Evolutionary conservation across 345 rosid species (phyloP).

Genomic region (Mangifera indica): DNA sequence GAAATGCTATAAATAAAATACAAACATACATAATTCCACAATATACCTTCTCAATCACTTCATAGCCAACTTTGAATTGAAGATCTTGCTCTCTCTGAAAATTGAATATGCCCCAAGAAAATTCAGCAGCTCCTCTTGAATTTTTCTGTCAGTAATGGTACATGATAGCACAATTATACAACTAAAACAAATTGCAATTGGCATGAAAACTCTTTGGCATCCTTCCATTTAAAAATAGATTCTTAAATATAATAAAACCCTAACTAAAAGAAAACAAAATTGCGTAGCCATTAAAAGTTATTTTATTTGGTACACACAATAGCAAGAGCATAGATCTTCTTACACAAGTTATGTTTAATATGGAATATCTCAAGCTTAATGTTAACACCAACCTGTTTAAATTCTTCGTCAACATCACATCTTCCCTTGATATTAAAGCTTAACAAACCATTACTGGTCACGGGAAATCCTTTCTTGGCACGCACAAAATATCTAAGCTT

Average conservation of each 20-base stretch:
- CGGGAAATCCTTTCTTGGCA: conserved; percentile 72
- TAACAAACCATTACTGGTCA: conserved; percentile 42
- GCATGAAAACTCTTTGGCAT: background rate
- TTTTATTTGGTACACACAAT: background rate
- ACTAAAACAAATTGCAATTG: background rate
- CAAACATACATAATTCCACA: background rate
- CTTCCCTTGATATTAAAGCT: conserved; percentile 78
- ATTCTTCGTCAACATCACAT: conserved; percentile 67
- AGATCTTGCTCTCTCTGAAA: conserved; percentile 82
- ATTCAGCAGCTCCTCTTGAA: conserved; percentile 77
- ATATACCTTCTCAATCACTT: conserved; percentile 68
- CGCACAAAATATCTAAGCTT: conserved; percentile 61
- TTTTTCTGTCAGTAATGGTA: conserved; percentile 52
- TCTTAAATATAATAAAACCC: conserved; percentile 1
- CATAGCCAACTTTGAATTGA: conserved; percentile 77
- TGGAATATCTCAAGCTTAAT: background rate
- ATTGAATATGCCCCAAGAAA: conserved; percentile 65
- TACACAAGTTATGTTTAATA: conserved; percentile 3
- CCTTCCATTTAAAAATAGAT: background rate
- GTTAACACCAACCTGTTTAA: conserved; percentile 50
- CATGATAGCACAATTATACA: background rate
- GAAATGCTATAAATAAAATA: background rate
- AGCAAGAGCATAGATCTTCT: background rate
- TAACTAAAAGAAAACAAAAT: background rate
- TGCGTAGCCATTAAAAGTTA: background rate